A percentile compares a stretch with the other conserved stretches of the same genome.
phyloP scores from a whole-genome alignment of 306 rosid genomes.

The Citrullus amarus region DNA sequence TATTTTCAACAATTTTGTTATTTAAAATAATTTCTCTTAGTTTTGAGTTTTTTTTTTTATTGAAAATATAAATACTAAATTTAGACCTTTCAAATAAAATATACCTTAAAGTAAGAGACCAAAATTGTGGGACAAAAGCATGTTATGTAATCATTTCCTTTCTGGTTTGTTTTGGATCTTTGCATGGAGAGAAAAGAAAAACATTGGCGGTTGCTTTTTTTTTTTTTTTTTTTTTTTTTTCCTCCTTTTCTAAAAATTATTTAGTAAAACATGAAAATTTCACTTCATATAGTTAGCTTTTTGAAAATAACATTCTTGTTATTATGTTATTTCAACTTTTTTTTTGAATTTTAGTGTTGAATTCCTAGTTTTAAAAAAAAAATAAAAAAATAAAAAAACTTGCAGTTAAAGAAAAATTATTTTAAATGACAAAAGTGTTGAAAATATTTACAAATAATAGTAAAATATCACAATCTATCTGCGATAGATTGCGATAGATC shows the following conservation, averaged over 20 bases:
- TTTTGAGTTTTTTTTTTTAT: too few relatives aligned
- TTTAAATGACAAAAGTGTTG: too few relatives aligned
- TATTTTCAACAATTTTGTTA: too few relatives aligned
- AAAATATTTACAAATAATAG: neutral
- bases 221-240: neutral
- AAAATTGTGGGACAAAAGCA: neutral
- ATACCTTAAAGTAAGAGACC: too few relatives aligned
- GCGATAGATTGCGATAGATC: too few relatives aligned
- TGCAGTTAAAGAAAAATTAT: too few relatives aligned
- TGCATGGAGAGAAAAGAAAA: neutral
- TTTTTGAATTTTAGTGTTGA: neutral
- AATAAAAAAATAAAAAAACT: too few relatives aligned
- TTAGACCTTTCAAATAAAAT: too few relatives aligned
- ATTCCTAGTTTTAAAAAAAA: neutral
- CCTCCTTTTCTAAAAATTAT: neutral
- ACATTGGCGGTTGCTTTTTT: neutral
- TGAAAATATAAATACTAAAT: too few relatives aligned
- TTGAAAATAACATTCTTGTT: neutral
- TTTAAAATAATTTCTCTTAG: too few relatives aligned
- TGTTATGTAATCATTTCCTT: neutral
- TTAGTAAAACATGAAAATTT: neutral
- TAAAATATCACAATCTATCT: too few relatives aligned
- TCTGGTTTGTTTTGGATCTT: neutral
- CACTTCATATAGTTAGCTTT: neutral
- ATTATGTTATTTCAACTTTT: neutral